Base-by-base conservation (phyloP, 2,329 filamentous ascomycete genomes). In the Rugonectria rugulosa region DNA sequence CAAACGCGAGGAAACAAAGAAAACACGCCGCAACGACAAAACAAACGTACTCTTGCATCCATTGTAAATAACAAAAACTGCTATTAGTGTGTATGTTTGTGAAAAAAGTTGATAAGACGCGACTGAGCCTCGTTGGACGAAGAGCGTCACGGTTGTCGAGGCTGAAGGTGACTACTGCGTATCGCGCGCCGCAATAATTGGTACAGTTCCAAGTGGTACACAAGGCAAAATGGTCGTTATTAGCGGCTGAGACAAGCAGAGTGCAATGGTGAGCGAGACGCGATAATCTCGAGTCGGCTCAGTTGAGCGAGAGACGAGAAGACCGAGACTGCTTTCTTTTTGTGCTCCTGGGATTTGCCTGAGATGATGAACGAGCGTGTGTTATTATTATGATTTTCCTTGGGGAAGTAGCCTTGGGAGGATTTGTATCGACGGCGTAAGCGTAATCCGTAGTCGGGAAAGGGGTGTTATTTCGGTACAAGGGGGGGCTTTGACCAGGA, bases 31-130 rank as follows among this genome's bases (percentile, higher is more conserved):
- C 37, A 23, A 9, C 15, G 14, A 8, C 27, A 31, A 17, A 41
- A 19, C 20, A 27, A 60, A 71, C 72, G 56, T 65, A 74, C 72
- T 64, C 70, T 68, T 48, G 72, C 70, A 62, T 74, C 72, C 72
- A 74, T 74, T 38, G 40, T 67, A 53, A 58, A 57, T 53, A 58
- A 53, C 53, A 55, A 42, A 53, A 57, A 42, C 57, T 56, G 52
- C 44, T 60, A 48, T 34, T 53, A 52, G 40, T 32, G n/a, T 44
- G 29, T 57, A 53, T 27, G 32, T 60, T 54, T 42, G 36, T 63
- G 57, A 47, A 47, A 41, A 57, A 56, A 46, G 43, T 59, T 56
- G 55, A 54, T 54, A 48, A 53, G 47, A 62, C 67, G 70, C 67
- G 59, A 56, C 56, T 57, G 58, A 38, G 42, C 45, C 36, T 54